These are phyloP conservation scores for Xanthoconium separans DNA, from an alignment of 1,284 basidiomycete genomes.

Conservation along the genomic window DNA sequence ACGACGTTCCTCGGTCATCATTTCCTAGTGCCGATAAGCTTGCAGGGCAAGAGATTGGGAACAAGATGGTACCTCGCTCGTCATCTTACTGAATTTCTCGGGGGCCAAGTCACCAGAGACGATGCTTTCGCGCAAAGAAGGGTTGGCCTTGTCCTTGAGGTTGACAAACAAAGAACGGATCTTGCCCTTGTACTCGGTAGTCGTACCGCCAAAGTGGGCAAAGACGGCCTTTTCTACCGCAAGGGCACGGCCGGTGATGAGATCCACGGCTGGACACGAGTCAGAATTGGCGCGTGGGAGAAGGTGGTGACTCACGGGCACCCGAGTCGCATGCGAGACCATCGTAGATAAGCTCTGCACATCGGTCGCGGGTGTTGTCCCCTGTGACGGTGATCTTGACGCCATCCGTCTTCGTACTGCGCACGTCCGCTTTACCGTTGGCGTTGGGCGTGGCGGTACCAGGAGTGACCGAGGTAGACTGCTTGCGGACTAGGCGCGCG, in stretches of 20 bases:
- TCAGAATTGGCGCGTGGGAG: not conserved
- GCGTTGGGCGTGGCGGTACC: conserved; percentile 40
- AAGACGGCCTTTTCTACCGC: conserved; percentile 62
- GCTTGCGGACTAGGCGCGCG: conserved; percentile 29
- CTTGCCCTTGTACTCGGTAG: conserved; percentile 69
- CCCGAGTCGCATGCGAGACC: conserved; percentile 83
- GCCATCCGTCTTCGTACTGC: conserved; percentile 71
- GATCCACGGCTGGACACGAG: conserved; percentile 53
- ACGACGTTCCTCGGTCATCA: conserved; percentile 93
- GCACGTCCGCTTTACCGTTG: conserved; percentile 42
- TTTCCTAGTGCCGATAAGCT: conserved; percentile 60
- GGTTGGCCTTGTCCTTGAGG: conserved; percentile 95
- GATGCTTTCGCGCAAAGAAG: conserved; percentile 80
- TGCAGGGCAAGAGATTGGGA: not conserved
- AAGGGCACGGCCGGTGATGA: conserved; percentile 57
- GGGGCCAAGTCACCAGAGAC: conserved; percentile 78
- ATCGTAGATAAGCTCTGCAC: conserved; percentile 89
- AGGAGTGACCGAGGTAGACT: conserved; percentile 16
- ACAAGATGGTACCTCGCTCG: conserved; percentile 60
- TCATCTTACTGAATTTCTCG: conserved; percentile 77
- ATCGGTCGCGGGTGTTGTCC: conserved; percentile 84
- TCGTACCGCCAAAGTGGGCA: conserved; percentile 45
- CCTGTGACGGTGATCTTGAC: conserved; percentile 57
- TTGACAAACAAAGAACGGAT: conserved; percentile 91
- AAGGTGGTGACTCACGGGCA: conserved; percentile 64